Base-by-base conservation (phyloP, 768 basidiomycete species). In the Trametes meyenii region DNA sequence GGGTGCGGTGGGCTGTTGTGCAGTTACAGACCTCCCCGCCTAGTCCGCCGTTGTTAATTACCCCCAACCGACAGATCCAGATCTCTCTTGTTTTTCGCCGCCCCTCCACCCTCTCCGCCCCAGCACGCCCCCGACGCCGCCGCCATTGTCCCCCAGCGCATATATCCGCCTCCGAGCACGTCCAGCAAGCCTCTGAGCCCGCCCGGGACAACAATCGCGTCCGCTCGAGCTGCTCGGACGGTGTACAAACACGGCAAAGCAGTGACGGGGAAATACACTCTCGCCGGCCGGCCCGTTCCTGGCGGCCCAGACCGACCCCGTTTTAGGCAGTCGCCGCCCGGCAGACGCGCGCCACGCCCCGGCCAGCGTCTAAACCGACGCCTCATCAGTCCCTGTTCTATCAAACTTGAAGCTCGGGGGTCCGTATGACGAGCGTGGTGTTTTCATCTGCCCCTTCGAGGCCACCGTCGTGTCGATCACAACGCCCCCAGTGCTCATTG, bases 231-330 rank as follows among this genome's bases (percentile, higher is more conserved):
- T 33, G 38, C 56, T 36, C 46, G 16, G n/a, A n/a, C 38, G 21
- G 57, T 50, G 57, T 58, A 43, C 57, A 58, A 58, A 58, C 44
- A 58, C 10, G 40, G 57, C 57, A 58, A 26, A 58, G 51, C 49
- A 57, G 6, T 8, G 46, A 14, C 36, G 21, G 55, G 55, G 36
- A 57, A 39, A 38, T 40, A 39, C 45, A 24, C 26, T 33, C 6
- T 19, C n/a, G 10, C 57, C 57, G 49, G 48, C 57, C 49, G 40
- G 17, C 36, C 56, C 23, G 48, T 13, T 40, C 56, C 56, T 58
- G 26, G 39, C 48, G 38, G 49, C 56, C 57, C 29, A 58, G 57
- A n/a, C 49, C 40, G 23, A n/a, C 11, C 24, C 57, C 24, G 7
- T 13, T 17, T 58, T 16, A 42, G 49, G 57, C 24, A 58, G 29